Percentiles rank a stretch among this genome's conserved stretches.
phyloP scores from a whole-genome alignment of 2,329 filamentous ascomycete species.

The Claviceps fusiformis region DNA sequence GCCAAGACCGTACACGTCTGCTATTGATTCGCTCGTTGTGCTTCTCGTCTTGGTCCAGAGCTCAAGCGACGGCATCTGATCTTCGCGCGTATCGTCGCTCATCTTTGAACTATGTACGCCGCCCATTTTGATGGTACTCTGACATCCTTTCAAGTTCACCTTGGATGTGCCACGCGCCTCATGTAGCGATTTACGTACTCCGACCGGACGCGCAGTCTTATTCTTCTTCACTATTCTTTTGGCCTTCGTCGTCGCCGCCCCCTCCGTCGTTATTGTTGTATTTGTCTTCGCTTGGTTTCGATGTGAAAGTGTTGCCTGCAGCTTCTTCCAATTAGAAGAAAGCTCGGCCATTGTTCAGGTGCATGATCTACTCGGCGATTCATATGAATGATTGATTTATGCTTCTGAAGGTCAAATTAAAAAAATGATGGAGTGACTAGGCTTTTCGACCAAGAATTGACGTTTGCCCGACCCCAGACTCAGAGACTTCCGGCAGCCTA shows the following conservation, averaged over 20 bases:
- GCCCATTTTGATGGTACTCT: conserved; percentile 33
- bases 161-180: conserved; percentile 3
- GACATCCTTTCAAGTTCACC: conserved; percentile 7
- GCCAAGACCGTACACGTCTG: conserved; percentile 47
- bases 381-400: not conserved
- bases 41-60: conserved; percentile 49
- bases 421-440: not conserved
- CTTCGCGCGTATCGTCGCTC: conserved; percentile 22
- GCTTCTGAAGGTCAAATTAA: not conserved
- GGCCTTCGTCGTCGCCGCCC: conserved; percentile 12
- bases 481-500: not conserved
- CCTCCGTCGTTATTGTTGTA: conserved; percentile 15
- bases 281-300: conserved; percentile 24
- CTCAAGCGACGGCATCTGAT: conserved; percentile 39
- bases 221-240: not conserved
- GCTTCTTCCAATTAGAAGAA: conserved; percentile 66
- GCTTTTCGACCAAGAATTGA: not conserved
- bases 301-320: conserved; percentile 48
- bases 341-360: conserved; percentile 27
- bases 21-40: conserved; percentile 45
- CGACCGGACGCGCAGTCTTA: conserved; percentile 14
- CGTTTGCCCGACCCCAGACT: not conserved
- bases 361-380: not conserved
- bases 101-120: conserved; percentile 36
- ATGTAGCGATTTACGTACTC: conserved; percentile 16